A percentile compares a stretch with the other conserved stretches of the same genome.
Evolutionary conservation across 2,329 filamentous ascomycete genomes (phyloP).

Genomic region (Hypoxylon sp.): DNA sequence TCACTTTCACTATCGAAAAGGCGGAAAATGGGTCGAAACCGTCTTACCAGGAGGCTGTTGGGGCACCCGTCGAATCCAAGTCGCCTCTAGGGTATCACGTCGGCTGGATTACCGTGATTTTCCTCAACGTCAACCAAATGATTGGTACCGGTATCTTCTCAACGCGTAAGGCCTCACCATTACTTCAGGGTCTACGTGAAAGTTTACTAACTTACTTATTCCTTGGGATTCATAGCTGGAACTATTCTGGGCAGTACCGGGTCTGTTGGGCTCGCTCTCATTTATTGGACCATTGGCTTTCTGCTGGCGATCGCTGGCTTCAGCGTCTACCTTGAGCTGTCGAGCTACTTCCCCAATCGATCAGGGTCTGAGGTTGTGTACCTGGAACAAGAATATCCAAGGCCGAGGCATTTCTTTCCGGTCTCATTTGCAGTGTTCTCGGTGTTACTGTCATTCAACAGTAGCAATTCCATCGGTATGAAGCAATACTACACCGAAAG

Average conservation of each 20-base stretch:
- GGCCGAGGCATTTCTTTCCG: conserved; percentile 70
- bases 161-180: conserved; percentile 43
- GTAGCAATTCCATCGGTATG: conserved; percentile 68
- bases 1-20: conserved; percentile 49
- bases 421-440: conserved; percentile 69
- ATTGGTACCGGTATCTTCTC: conserved; percentile 74
- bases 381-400: conserved; percentile 70
- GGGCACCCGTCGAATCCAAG: conserved; percentile 71
- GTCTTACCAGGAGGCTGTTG: conserved; percentile 71
- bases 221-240: conserved; percentile 55
- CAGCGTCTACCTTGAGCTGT: conserved; percentile 68
- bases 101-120: conserved; percentile 68
- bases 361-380: conserved; percentile 72
- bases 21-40: conserved; percentile 61
- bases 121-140: conserved; percentile 73
- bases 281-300: conserved; percentile 70
- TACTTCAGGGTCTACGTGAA: not conserved
- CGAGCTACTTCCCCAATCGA: conserved; percentile 70
- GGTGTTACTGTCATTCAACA: conserved; percentile 70
- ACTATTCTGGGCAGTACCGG: conserved; percentile 66
- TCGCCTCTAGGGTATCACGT: conserved; percentile 75
- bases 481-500: not conserved
- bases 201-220: not conserved
- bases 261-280: conserved; percentile 66
- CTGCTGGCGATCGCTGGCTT: conserved; percentile 64